Evolutionary conservation across 2,329 filamentous ascomycete genomes (phyloP), one percentile per base, ranked within the genome.

Genomic region (Penicillium crustosum): DNA sequence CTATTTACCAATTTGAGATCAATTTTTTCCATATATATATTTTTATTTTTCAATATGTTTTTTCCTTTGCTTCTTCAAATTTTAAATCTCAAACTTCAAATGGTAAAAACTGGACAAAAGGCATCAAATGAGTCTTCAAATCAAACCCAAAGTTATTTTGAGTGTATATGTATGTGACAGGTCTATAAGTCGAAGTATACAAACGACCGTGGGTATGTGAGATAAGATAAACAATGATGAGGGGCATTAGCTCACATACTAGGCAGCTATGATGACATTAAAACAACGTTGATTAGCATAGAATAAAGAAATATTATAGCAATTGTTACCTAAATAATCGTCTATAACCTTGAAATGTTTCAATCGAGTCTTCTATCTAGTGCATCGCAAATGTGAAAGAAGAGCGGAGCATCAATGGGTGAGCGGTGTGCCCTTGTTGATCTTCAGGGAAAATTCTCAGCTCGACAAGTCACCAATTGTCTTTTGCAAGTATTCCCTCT

Each of bases 161-260:
- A 15, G 19, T 29, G 9, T 43, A 19, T 2, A 47, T 27, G 0
- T 36, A 49, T 49, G 25, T 35, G 45, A 33, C 17, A 43, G 45
- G 56, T 36, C 60, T 61, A 53, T 57, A 49, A 55, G 58, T 61
- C 52, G 55, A 52, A 49, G 49, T 51, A 25, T 49, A 49, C 15
- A 25, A 25, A 36, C 31, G 3, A 12, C 8, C 9, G 29, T 19
- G 13, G 29, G 31, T n/a, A 49, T 51, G 48, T 8, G 23, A 66
- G 65, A 67, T 67, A 67, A 67, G 65, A 67, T 67, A 67, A 67
- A 61, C 64, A 64, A 63, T 57, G 60, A 61, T 60, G 65, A 67
- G 65, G 65, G 64, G 64, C 60, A 64, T 41, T 38, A 52, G 44
- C 25, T 31, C 15, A 23, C 13, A 29, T 38, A 33, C 9, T 45